phyloP scores from a whole-genome alignment of 768 basidiomycete species.

The Lactarius hatsudake region DNA sequence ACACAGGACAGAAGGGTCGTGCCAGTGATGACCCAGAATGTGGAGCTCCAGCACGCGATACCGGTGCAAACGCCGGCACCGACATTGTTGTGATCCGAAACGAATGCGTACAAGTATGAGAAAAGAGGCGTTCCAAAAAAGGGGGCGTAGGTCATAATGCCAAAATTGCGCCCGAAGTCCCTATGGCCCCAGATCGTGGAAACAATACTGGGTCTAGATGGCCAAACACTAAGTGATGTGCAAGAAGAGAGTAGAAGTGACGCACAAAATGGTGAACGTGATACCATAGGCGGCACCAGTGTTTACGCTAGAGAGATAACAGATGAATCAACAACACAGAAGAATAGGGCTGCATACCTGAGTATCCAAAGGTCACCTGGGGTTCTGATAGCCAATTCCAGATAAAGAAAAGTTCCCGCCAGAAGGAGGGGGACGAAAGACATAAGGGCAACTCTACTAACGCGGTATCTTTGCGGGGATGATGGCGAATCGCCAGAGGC shows the following conservation, averaged over 20 bases:
- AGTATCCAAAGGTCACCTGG: constrained; percentile 63
- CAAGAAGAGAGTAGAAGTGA: constrained; percentile 23
- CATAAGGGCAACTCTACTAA: constrained; percentile 65
- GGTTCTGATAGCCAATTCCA: constrained; percentile 45
- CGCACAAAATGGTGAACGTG: constrained; percentile 69
- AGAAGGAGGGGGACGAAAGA: constrained; percentile 48
- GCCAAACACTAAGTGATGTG: constrained; percentile 8
- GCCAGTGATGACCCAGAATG: constrained; percentile 53
- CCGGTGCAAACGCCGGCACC: constrained; percentile 52
- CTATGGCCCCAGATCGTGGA: constrained; percentile 67
- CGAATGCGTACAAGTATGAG: constrained; percentile 75
- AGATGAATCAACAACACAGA: constrained; percentile 12
- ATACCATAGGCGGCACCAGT: constrained; percentile 69
- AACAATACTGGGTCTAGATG: constrained; percentile 61
- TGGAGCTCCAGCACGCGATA: constrained; percentile 58
- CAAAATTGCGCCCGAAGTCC: constrained; percentile 76
- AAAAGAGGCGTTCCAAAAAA: constrained; percentile 73
- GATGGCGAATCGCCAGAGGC: constrained; percentile 38
- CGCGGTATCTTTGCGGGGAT: constrained; percentile 47
- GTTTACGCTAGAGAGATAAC: constrained; percentile 46
- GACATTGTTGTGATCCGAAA: constrained; percentile 50
- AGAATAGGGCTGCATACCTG: constrained; percentile 45
- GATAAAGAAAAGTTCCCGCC: constrained; percentile 53
- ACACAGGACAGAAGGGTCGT: constrained; percentile 43
- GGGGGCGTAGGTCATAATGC: constrained; percentile 69